A percentile compares a stretch with the other conserved stretches of the same genome.
Conservation (phyloP, 1,284 basidiomycete genomes). For the Meira nashicola region DNA sequence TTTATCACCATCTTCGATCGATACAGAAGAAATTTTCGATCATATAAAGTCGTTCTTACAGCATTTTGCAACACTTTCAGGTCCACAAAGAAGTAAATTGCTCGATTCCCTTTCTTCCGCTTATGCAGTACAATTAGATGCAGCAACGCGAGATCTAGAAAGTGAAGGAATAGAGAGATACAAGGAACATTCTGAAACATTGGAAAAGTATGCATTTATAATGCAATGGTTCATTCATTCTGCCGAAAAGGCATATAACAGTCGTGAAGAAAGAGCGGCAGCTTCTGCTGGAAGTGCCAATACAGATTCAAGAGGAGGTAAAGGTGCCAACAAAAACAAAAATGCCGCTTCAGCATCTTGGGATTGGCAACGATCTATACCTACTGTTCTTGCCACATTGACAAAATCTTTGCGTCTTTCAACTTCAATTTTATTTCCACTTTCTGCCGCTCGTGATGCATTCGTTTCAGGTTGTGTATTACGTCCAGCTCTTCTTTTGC, state of each 20-base stretch:
- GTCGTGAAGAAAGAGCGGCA: constrained; percentile 20
- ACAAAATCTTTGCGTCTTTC: constrained; percentile 31
- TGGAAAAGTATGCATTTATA: constrained; percentile 47
- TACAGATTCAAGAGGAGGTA: not conserved
- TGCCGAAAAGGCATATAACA: constrained; percentile 34
- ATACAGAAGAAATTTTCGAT: constrained; percentile 8
- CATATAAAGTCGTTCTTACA: constrained; percentile 44
- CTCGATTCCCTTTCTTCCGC: constrained; percentile 41
- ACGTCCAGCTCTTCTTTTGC: constrained; percentile 74
- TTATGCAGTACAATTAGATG: constrained; percentile 34
- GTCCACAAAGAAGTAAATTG: constrained; percentile 36
- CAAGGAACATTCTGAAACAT: constrained; percentile 29
- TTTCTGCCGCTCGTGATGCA: constrained; percentile 40
- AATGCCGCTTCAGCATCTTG: constrained; percentile 12
- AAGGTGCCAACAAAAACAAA: not conserved
- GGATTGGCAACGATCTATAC: constrained; percentile 27
- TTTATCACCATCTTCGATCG: constrained; percentile 5
- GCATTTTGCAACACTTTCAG: constrained; percentile 29
- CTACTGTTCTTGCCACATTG: constrained; percentile 37
- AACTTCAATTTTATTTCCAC: constrained; percentile 16
- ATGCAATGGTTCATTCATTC: constrained; percentile 45
- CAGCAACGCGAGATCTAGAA: constrained; percentile 29
- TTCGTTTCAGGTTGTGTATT: constrained; percentile 47
- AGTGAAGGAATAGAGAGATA: constrained; percentile 30
- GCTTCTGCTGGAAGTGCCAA: constrained; percentile 11